Evolutionary conservation across 345 rosid species (phyloP).

Genomic region (Carallia brachiata): DNA sequence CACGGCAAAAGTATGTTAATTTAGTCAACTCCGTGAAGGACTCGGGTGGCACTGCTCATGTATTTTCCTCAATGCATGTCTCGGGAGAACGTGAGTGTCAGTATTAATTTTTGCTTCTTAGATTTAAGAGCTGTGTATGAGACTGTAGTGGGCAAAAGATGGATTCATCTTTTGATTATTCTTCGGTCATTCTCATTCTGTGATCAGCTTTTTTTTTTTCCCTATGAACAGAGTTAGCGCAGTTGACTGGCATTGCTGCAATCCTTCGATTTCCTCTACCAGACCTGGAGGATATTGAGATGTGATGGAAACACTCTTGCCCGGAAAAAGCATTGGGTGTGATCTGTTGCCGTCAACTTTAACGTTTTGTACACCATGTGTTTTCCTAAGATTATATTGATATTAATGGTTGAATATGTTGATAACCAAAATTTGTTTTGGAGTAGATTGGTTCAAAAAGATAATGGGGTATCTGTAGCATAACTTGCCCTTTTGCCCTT

Average conservation of each 20-base stretch:
- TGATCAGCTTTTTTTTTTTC: neutral
- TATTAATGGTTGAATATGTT: too few species aligned
- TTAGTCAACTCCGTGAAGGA: slow-evolving; percentile 74
- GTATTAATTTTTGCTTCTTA: neutral
- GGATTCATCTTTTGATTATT: too few species aligned
- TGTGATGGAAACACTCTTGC: slow-evolving; percentile 36
- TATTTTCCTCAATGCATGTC: slow-evolving; percentile 91
- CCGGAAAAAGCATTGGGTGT: neutral
- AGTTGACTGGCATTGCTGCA: slow-evolving; percentile 89
- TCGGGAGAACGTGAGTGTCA: slow-evolving; percentile 87
- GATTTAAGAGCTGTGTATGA: neutral
- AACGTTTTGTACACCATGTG: too few species aligned
- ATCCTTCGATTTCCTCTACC: slow-evolving; percentile 93
- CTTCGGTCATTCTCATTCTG: neutral
- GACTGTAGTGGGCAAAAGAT: neutral
- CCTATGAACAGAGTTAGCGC: slow-evolving; percentile 59
- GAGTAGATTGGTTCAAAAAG: too few species aligned
- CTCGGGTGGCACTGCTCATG: slow-evolving; percentile 70
- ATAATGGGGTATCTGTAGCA: too few species aligned
- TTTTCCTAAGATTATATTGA: too few species aligned
- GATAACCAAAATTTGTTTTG: too few species aligned
- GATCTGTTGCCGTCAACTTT: too few species aligned
- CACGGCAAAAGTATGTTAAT: slow-evolving; percentile 64
- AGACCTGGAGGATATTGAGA: slow-evolving; percentile 93
- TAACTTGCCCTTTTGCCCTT: too few species aligned